Conservation (phyloP, 345 rosid species). For the Hirschfeldia incana region DNA sequence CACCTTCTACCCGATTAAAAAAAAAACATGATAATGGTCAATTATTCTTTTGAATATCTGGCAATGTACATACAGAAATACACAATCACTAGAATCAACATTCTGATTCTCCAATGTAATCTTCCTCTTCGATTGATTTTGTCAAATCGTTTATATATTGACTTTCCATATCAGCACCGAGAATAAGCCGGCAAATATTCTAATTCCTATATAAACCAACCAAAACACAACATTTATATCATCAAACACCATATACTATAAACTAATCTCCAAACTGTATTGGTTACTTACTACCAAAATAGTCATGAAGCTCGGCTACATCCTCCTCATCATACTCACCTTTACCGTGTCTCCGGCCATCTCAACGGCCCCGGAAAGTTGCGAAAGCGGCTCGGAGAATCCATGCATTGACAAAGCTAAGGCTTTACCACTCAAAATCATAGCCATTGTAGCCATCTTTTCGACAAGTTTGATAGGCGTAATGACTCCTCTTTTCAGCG, state of each 20-base stretch:
- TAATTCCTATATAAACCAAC: constrained; percentile 26
- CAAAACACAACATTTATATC: constrained; percentile 19
- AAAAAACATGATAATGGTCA: constrained; percentile 4
- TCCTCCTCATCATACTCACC: constrained; percentile 20
- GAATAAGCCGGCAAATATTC: constrained; percentile 29
- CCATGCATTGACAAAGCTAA: constrained; percentile 51
- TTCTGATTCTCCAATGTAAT: constrained; percentile 18
- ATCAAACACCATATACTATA: constrained; percentile 1
- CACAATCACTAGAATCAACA: constrained; percentile 18
- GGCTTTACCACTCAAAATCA: constrained; percentile 58
- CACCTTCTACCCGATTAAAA: constrained; percentile 1
- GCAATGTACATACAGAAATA: constrained; percentile 16
- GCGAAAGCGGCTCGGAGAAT: constrained; percentile 22
- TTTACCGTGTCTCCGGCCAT: constrained; percentile 31
- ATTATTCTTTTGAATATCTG: neutral
- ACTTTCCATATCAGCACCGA: constrained; percentile 16
- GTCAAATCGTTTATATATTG: constrained; percentile 5
- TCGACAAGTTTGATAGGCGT: constrained; percentile 71
- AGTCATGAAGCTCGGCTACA: constrained; percentile 16
- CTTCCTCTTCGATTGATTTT: constrained; percentile 9
- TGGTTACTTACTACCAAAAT: constrained; percentile 28
- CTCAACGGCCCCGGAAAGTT: constrained; percentile 20
- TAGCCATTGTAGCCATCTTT: constrained; percentile 57
- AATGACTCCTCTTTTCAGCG: constrained; percentile 51
- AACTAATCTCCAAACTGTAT: neutral